These are phyloP conservation scores for Scheffersomyces lignosus DNA, from an alignment of 805 yeast genomes.

Conservation along the genomic window DNA sequence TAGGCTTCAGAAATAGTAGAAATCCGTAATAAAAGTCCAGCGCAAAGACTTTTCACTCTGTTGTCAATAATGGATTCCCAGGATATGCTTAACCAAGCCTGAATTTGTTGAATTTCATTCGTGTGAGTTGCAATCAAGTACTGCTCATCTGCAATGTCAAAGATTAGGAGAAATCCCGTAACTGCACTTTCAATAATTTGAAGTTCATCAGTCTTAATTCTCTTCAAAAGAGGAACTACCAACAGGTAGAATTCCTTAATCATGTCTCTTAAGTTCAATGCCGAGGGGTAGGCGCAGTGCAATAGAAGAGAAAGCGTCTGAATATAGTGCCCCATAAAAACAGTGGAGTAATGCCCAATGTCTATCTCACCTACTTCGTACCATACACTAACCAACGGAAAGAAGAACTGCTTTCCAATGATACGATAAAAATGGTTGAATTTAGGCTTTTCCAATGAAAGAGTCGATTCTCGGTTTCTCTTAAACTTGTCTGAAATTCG, in stretches of 20 bases:
- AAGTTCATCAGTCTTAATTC: slow-evolving; percentile 24
- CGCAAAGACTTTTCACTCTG: slow-evolving; percentile 36
- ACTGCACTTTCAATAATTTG: slow-evolving; percentile 38
- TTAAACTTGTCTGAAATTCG: slow-evolving; percentile 40
- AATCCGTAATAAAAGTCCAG: slow-evolving; percentile 33
- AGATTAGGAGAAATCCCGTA: slow-evolving; percentile 36
- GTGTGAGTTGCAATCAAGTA: slow-evolving; percentile 21
- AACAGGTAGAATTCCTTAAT: slow-evolving; percentile 49
- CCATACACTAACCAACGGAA: slow-evolving; percentile 57
- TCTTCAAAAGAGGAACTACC: slow-evolving; percentile 20
- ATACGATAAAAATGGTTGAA: slow-evolving; percentile 34
- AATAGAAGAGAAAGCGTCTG: slow-evolving; percentile 58
- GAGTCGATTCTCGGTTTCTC: slow-evolving; percentile 8
- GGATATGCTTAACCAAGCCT: slow-evolving; percentile 24
- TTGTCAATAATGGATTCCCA: slow-evolving; percentile 42
- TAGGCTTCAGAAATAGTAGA: slow-evolving; percentile 13
- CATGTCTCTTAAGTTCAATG: slow-evolving; percentile 55
- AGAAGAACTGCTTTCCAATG: slow-evolving; percentile 48
- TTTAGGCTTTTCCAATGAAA: slow-evolving; percentile 13
- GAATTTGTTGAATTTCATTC: slow-evolving; percentile 18
- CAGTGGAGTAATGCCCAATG: slow-evolving; percentile 53
- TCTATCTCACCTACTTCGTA: slow-evolving; percentile 41
- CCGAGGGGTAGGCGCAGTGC: slow-evolving; percentile 58
- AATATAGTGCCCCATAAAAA: slow-evolving; percentile 58
- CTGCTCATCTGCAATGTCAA: slow-evolving; percentile 33